A percentile compares a stretch with the other conserved stretches of the same genome.
Conservation (phyloP, 768 basidiomycete species). For the Suillus subluteus region DNA sequence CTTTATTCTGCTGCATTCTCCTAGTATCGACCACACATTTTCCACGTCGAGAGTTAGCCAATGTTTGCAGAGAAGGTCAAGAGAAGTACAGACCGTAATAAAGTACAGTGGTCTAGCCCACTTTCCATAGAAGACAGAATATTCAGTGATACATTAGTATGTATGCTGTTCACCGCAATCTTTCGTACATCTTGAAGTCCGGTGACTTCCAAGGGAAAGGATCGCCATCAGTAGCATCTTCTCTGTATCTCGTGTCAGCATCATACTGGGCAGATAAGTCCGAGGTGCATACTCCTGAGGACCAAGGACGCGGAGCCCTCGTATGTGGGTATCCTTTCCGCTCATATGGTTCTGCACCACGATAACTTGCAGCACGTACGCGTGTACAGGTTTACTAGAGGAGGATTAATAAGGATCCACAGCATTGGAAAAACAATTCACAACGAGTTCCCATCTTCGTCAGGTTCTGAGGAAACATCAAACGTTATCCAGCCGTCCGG, state of each 20-base stretch:
- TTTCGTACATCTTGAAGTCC: slow-evolving; percentile 77
- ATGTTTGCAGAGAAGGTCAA: neutral
- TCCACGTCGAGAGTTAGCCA: neutral
- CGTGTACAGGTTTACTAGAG: slow-evolving; percentile 80
- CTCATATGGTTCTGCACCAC: slow-evolving; percentile 96
- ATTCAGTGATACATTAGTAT: neutral
- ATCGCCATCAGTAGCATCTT: slow-evolving; percentile 60
- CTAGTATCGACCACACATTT: neutral
- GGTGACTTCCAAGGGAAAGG: slow-evolving; percentile 70
- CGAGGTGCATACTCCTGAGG: slow-evolving; percentile 66
- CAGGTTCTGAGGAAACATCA: slow-evolving; percentile 78
- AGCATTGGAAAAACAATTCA: slow-evolving; percentile 41
- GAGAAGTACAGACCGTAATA: neutral
- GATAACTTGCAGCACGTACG: slow-evolving; percentile 89
- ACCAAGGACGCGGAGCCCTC: slow-evolving; percentile 87
- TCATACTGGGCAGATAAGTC: slow-evolving; percentile 7
- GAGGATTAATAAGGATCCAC: neutral
- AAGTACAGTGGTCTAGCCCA: neutral
- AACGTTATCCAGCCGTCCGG: slow-evolving; percentile 95
- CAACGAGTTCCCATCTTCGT: slow-evolving; percentile 81
- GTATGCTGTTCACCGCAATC: slow-evolving; percentile 54
- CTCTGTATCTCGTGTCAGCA: slow-evolving; percentile 33
- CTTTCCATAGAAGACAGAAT: neutral
- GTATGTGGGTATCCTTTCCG: slow-evolving; percentile 97
- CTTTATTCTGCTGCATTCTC: neutral